phyloP scores from a whole-genome alignment of 768 basidiomycete species.

The Scleroderma citrinum region DNA sequence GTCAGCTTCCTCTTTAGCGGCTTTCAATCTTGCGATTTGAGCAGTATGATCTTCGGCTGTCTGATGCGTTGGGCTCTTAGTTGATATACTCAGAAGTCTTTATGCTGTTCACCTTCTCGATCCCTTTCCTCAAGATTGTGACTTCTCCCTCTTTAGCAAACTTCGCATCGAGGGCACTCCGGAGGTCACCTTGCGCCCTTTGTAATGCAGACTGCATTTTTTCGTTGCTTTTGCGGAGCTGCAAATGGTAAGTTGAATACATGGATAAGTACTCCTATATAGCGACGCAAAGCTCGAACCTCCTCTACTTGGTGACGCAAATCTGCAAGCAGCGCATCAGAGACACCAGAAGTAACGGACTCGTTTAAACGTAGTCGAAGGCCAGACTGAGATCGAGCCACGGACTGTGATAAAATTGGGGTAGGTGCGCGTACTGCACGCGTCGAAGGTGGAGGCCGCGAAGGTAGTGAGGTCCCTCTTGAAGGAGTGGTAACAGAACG shows the following conservation, averaged over 20 bases:
- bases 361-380: conserved; percentile 4
- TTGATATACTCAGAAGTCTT: not conserved
- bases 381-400: conserved; percentile 8
- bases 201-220: conserved; percentile 39
- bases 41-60: conserved; percentile 51
- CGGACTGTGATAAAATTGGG: conserved; percentile 17
- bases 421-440: conserved; percentile 7
- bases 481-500: conserved; percentile 7
- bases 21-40: conserved; percentile 50
- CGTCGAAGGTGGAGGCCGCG: conserved; percentile 13
- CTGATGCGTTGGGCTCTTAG: conserved; percentile 26
- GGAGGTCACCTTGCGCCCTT: conserved; percentile 37
- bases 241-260: conserved; percentile 9
- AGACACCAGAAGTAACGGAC: not conserved
- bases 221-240: conserved; percentile 50
- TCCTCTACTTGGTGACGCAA: conserved; percentile 39
- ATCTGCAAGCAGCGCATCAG: conserved; percentile 8
- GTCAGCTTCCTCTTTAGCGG: conserved; percentile 58
- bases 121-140: conserved; percentile 53
- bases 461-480: conserved; percentile 4
- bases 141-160: conserved; percentile 69
- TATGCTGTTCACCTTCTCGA: conserved; percentile 50
- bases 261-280: conserved; percentile 4
- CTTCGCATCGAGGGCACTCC: conserved; percentile 44
- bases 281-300: conserved; percentile 30